A percentile compares a stretch with the other conserved stretches of the same genome.
Evolutionary conservation across 2,329 filamentous ascomycete species (phyloP).

Genomic region (Trichoderma sp.): DNA sequence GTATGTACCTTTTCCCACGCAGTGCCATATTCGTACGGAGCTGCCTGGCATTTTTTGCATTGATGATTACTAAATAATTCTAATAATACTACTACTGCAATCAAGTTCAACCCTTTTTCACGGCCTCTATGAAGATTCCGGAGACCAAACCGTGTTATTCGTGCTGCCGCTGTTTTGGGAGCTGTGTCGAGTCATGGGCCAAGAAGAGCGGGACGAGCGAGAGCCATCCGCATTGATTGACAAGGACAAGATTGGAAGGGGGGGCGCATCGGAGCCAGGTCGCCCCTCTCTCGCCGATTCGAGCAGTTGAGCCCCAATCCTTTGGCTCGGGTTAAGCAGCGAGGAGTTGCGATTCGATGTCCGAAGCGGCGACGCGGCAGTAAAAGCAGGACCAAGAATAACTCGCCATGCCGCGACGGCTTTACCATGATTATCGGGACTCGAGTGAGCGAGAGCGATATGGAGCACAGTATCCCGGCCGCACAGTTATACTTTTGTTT

Average conservation of each 20-base stretch:
- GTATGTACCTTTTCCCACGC: not conserved
- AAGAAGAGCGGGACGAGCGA: slow-evolving; percentile 6
- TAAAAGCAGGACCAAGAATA: not conserved
- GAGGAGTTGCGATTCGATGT: not conserved
- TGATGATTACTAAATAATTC: not conserved
- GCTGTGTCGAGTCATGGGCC: slow-evolving; percentile 5
- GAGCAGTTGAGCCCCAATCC: not conserved
- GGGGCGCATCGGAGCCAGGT: not conserved
- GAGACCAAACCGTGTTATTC: not conserved
- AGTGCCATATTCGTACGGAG: not conserved
- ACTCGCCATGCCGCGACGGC: not conserved
- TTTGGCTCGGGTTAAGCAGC: not conserved
- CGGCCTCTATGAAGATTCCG: not conserved
- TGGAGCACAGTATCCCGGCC: not conserved
- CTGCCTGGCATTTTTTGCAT: not conserved
- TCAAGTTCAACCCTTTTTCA: not conserved
- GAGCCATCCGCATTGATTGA: not conserved
- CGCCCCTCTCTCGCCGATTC: slow-evolving; percentile 3
- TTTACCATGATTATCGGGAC: not conserved
- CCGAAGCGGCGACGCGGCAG: not conserved
- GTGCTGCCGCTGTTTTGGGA: slow-evolving; percentile 1
- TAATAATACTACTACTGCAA: too few relatives aligned
- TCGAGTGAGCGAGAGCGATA: not conserved
- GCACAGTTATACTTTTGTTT: not conserved
- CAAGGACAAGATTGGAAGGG: not conserved